These are phyloP conservation scores for Cymbopogon flexuosus DNA, from an alignment of 202 grass and related monocot species.

Conservation along the genomic window DNA sequence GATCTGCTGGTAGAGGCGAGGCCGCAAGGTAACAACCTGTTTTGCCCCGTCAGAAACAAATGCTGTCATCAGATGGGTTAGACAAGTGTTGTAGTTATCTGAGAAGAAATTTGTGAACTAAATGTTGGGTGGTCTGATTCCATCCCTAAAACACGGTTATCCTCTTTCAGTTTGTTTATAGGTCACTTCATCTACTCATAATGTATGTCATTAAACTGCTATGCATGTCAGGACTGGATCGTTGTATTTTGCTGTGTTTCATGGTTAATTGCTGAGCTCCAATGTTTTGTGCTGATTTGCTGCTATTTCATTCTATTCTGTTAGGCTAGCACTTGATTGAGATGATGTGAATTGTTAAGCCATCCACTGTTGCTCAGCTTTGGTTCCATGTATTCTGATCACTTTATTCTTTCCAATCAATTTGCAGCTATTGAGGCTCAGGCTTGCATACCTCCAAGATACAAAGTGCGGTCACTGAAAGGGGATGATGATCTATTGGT, in stretches of 20 bases:
- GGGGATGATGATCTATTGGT: slow-evolving; percentile 60
- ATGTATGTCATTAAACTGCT: background rate
- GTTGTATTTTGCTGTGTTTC: background rate
- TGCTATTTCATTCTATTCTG: background rate
- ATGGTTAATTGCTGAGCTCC: background rate
- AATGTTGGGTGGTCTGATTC: background rate
- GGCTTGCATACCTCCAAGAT: slow-evolving; percentile 45
- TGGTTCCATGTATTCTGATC: slow-evolving; percentile 12
- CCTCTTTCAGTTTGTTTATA: background rate
- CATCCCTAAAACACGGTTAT: background rate
- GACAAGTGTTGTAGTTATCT: background rate
- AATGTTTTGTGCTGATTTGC: background rate
- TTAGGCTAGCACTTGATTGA: background rate
- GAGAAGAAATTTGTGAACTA: background rate
- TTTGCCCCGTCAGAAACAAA: background rate
- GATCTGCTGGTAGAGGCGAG: background rate
- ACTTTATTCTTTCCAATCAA: background rate
- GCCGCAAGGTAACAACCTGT: background rate
- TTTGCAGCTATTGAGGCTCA: slow-evolving; percentile 61
- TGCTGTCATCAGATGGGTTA: background rate
- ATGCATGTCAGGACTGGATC: background rate
- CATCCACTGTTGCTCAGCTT: background rate
- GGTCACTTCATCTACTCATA: background rate
- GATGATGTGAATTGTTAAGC: slow-evolving; percentile 3
- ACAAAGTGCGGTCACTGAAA: slow-evolving; percentile 53